Percentiles rank a stretch among this genome's conserved stretches.
Evolutionary conservation across 2,329 filamentous ascomycete genomes (phyloP).

Genomic region (Chrysoporthe deuterocubensis): DNA sequence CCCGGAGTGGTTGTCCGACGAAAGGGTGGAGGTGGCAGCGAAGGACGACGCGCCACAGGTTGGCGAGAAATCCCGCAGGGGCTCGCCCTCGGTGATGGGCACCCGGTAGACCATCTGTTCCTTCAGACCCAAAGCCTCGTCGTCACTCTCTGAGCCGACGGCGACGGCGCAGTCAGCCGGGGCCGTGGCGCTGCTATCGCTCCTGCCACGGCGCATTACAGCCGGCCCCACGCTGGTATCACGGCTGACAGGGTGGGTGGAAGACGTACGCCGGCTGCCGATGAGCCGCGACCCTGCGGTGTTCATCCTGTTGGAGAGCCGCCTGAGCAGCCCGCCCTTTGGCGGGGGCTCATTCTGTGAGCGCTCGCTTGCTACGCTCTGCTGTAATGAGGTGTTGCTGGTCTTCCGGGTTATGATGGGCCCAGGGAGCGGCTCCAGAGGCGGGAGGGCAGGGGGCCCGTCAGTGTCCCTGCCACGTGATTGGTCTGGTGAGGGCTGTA

Average conservation of each 20-base stretch:
- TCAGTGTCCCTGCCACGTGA: slow-evolving; percentile 53
- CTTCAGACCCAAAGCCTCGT: slow-evolving; percentile 57
- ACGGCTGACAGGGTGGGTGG: slow-evolving; percentile 74
- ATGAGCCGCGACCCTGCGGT: slow-evolving; percentile 46
- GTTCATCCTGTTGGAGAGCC: slow-evolving; percentile 82
- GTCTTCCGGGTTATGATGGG: slow-evolving; percentile 65
- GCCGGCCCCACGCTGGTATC: slow-evolving; percentile 90
- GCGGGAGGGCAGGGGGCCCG: slow-evolving; percentile 11
- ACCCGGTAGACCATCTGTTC: slow-evolving; percentile 52
- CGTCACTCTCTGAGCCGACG: slow-evolving; percentile 56
- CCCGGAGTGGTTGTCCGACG: slow-evolving; percentile 53
- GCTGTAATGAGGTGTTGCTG: slow-evolving; percentile 66
- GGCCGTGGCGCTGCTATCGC: slow-evolving; percentile 81
- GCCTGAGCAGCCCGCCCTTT: slow-evolving; percentile 68
- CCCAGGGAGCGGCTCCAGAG: slow-evolving; percentile 54
- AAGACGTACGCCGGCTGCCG: slow-evolving; percentile 71
- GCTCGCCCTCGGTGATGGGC: slow-evolving; percentile 48
- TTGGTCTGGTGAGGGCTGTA: slow-evolving; percentile 70
- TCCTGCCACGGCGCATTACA: slow-evolving; percentile 77
- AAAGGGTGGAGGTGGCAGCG: slow-evolving; percentile 42
- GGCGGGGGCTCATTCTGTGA: slow-evolving; percentile 52
- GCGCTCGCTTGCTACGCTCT: slow-evolving; percentile 60
- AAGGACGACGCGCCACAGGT: slow-evolving; percentile 54
- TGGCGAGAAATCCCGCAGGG: slow-evolving; percentile 51
- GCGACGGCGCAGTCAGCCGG: slow-evolving; percentile 53